Percentiles rank a stretch among this genome's conserved stretches.
These are phyloP conservation scores for Aegilops sharonensis DNA, from an alignment of 176 grass and related monocot genomes.

Conservation along the genomic window DNA sequence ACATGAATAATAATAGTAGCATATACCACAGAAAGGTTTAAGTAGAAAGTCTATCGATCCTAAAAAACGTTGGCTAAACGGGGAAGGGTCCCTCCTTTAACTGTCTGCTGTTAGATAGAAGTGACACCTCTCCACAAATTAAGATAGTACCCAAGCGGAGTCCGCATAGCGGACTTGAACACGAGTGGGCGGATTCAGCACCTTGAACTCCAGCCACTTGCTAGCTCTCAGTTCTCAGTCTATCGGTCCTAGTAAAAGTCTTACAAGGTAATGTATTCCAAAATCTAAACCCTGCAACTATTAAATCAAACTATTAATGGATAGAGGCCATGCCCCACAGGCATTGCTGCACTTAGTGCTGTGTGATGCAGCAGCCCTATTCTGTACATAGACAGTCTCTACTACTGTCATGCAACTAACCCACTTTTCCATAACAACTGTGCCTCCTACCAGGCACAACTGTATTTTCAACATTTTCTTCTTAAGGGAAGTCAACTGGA, in stretches of 20 bases:
- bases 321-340: constrained; percentile 1
- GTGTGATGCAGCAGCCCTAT: not conserved
- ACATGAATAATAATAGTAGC: not conserved
- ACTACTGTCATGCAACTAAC: constrained; percentile 5
- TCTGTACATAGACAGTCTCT: constrained; percentile 7
- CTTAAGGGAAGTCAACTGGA: not conserved
- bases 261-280: constrained; percentile 2
- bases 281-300: constrained; percentile 1
- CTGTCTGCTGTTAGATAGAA: not conserved
- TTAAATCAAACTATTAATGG: not conserved
- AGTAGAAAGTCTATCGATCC: constrained; percentile 5
- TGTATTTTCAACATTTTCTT: not conserved
- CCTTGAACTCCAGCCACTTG: not conserved
- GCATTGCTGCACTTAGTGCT: not conserved
- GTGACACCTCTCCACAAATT: not conserved
- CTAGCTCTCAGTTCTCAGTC: not conserved
- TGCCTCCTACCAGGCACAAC: constrained; percentile 1
- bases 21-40: constrained; percentile 12
- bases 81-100: not conserved
- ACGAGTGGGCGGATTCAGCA: not conserved
- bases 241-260: not conserved
- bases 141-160: not conserved
- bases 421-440: not conserved
- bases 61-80: not conserved
- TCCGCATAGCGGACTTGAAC: not conserved